Evolutionary conservation across 164 flowering plant species (phyloP).

Genomic region (Euptelea pleiosperma): DNA sequence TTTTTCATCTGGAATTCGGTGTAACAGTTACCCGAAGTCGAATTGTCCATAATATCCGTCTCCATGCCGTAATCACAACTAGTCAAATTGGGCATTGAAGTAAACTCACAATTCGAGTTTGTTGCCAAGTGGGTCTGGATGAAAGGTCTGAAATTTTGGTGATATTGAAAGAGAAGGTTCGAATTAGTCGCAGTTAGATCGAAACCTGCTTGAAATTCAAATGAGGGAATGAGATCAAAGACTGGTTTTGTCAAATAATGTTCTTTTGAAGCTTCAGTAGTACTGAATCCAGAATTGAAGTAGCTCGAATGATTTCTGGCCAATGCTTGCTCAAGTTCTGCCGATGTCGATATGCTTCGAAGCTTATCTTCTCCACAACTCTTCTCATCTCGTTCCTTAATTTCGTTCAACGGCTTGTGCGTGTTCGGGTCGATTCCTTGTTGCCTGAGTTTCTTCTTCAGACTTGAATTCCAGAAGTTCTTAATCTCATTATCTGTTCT

Average conservation of each 20-base stretch:
- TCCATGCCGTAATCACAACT: conserved; percentile 36
- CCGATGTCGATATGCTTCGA: conserved; percentile 4
- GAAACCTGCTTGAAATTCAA: conserved; percentile 24
- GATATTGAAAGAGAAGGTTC: conserved; percentile 17
- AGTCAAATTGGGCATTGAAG: conserved; percentile 41
- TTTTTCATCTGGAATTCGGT: conserved; percentile 32
- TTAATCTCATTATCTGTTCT: conserved; percentile 94
- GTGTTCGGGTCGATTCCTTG: conserved; percentile 85
- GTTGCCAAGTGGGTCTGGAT: conserved; percentile 26
- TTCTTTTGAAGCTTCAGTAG: conserved; percentile 20
- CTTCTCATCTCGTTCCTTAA: conserved; percentile 21
- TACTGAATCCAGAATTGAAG: conserved; percentile 9
- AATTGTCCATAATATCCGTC: conserved; percentile 46
- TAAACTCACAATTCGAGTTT: conserved; percentile 26
- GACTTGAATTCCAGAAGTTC: conserved; percentile 81
- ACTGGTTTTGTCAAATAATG: conserved; percentile 22
- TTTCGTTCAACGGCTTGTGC: conserved; percentile 54
- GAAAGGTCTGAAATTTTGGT: conserved; percentile 15
- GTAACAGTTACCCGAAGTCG: conserved; percentile 40
- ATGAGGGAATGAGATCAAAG: conserved; percentile 31
- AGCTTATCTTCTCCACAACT: too few species aligned
- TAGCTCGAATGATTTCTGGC: conserved; percentile 16
- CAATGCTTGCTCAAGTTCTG: too few species aligned
- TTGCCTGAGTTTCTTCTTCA: conserved; percentile 79
- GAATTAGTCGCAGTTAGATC: conserved; percentile 26